phyloP scores from a whole-genome alignment of 805 yeast genomes.

The Starmerella roubikii region DNA sequence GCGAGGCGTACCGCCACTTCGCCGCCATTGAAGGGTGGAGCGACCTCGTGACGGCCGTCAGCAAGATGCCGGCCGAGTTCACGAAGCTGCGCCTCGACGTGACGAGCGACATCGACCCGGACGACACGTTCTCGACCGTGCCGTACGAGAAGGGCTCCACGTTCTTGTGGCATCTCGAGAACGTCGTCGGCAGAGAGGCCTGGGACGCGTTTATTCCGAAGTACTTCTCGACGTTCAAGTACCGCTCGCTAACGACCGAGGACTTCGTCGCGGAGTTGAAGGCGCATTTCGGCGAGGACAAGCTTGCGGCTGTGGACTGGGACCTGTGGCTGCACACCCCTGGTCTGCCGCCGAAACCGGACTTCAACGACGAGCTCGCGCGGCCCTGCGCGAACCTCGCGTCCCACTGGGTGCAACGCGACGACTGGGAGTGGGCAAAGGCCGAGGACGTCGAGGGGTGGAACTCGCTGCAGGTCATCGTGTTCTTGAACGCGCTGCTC shows the following conservation, averaged over 20 bases:
- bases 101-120: conserved; percentile 59
- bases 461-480: conserved; percentile 63
- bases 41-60: conserved; percentile 52
- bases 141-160: conserved; percentile 89
- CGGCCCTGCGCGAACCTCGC: conserved; percentile 58
- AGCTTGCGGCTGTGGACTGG: conserved; percentile 72
- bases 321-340: conserved; percentile 65
- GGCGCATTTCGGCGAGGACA: conserved; percentile 39
- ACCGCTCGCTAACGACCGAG: conserved; percentile 63
- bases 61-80: conserved; percentile 33
- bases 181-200: conserved; percentile 39
- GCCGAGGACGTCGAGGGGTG: conserved; percentile 41
- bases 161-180: conserved; percentile 61
- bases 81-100: conserved; percentile 49
- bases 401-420: conserved; percentile 43
- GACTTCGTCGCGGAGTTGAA: conserved; percentile 66
- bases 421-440: conserved; percentile 30
- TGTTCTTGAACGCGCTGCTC: conserved; percentile 54
- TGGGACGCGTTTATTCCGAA: conserved; percentile 72
- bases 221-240: conserved; percentile 58
- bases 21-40: conserved; percentile 82
- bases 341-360: conserved; percentile 81
- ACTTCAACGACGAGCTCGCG: conserved; percentile 65
- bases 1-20: conserved; percentile 65
- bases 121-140: conserved; percentile 74